Evolutionary conservation across 2,329 filamentous ascomycete species (phyloP).

Genomic region (Hortaea werneckii): DNA sequence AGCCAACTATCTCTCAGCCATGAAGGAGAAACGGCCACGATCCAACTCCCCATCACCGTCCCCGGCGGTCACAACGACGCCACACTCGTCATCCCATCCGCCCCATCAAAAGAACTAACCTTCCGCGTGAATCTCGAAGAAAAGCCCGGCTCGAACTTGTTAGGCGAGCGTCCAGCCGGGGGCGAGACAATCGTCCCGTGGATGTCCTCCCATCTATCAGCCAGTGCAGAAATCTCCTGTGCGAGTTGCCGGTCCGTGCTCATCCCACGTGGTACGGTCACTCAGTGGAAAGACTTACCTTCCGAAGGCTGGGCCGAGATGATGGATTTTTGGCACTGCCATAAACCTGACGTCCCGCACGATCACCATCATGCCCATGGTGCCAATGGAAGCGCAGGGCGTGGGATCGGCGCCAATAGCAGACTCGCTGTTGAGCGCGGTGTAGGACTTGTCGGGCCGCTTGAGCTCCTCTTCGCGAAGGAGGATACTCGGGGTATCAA

Average conservation of each 20-base stretch:
- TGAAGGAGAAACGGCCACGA: constrained; percentile 33
- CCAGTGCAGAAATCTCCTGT: constrained; percentile 18
- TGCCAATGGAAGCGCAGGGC: constrained; percentile 34
- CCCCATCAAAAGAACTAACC: constrained; percentile 40
- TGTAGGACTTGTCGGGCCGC: constrained; percentile 70
- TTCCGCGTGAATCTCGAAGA: constrained; percentile 45
- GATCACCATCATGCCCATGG: constrained; percentile 26
- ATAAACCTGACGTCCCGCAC: constrained; percentile 66
- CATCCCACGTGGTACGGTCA: constrained; percentile 27
- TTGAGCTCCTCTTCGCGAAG: constrained; percentile 61
- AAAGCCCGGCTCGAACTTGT: constrained; percentile 7
- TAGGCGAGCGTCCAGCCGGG: constrained; percentile 8
- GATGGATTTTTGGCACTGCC: constrained; percentile 99
- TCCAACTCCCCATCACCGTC: constrained; percentile 39
- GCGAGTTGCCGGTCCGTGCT: constrained; percentile 17
- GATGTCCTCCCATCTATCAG: constrained; percentile 28
- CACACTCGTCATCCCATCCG: constrained; percentile 41
- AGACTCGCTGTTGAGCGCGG: constrained; percentile 57
- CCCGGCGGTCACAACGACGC: constrained; percentile 28
- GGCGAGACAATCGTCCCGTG: constrained; percentile 33
- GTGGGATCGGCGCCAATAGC: constrained; percentile 78
- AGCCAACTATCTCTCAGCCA: constrained; percentile 35
- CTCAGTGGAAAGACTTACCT: constrained; percentile 79
- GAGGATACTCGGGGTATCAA: constrained; percentile 49
- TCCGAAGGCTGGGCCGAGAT: constrained; percentile 98